Conservation (phyloP, 2,329 filamentous ascomycete genomes). For the Lachnellula willkommii region DNA sequence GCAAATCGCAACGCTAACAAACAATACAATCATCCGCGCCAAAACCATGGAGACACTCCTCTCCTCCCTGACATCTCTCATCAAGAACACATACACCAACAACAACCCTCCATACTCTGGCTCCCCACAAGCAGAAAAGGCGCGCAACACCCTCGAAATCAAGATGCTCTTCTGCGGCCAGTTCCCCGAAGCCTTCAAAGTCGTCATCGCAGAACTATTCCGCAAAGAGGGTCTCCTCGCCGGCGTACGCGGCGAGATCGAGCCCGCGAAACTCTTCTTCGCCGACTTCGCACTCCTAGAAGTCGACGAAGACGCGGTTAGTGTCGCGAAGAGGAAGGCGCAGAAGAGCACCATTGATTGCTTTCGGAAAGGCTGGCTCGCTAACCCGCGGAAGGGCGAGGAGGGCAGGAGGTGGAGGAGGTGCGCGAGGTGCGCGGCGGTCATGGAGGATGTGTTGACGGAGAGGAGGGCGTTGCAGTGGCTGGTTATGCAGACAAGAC, state of each 20-base stretch:
- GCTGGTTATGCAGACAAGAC: slow-evolving; percentile 31
- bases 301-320: slow-evolving; percentile 27
- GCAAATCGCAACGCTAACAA: slow-evolving; percentile 29
- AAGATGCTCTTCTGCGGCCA: slow-evolving; percentile 30
- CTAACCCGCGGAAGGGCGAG: slow-evolving; percentile 16
- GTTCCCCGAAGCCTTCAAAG: slow-evolving; percentile 29
- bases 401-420: slow-evolving; percentile 26
- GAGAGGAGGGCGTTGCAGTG: slow-evolving; percentile 29
- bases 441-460: slow-evolving; percentile 31
- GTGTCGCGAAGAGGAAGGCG: slow-evolving; percentile 15
- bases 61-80: slow-evolving; percentile 19
- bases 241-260: slow-evolving; percentile 27
- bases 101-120: slow-evolving; percentile 16
- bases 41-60: slow-evolving; percentile 30
- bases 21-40: slow-evolving; percentile 24
- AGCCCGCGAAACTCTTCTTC: slow-evolving; percentile 31
- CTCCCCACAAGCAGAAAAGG: slow-evolving; percentile 16
- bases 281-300: slow-evolving; percentile 31
- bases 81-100: slow-evolving; percentile 26
- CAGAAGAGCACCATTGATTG: slow-evolving; percentile 27
- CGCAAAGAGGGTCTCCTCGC: slow-evolving; percentile 21
- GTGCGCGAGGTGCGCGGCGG: slow-evolving; percentile 31
- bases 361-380: slow-evolving; percentile 29
- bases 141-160: slow-evolving; percentile 28
- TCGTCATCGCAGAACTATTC: slow-evolving; percentile 30